Evolutionary conservation across 345 rosid species (phyloP).

Genomic region (Erucastrum elatum): DNA sequence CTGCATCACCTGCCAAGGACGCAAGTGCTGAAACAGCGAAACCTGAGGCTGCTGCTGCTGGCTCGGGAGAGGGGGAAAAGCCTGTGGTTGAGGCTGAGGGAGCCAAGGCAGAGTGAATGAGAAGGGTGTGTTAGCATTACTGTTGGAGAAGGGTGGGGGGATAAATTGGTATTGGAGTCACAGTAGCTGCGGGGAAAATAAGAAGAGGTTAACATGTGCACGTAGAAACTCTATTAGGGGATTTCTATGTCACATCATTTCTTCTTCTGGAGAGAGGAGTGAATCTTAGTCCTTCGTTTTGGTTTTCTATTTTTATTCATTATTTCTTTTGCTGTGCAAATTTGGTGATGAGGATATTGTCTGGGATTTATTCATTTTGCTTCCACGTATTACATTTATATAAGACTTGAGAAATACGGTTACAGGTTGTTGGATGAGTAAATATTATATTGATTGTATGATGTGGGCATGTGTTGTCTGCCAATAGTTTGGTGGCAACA

Average conservation of each 20-base stretch:
- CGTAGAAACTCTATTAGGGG: slow-evolving; percentile 23
- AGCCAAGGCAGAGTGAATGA: slow-evolving; percentile 32
- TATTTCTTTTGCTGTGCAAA: slow-evolving; percentile 27
- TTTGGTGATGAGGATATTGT: slow-evolving; percentile 29
- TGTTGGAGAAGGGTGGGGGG: slow-evolving; percentile 9
- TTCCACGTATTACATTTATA: slow-evolving; percentile 29
- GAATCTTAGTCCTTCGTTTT: slow-evolving; percentile 18
- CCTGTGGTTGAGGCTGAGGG: slow-evolving; percentile 43
- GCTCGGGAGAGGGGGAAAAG: slow-evolving; percentile 36
- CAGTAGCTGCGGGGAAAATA: slow-evolving; percentile 34
- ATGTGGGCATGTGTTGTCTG: slow-evolving; percentile 6
- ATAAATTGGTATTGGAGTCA: slow-evolving; percentile 29
- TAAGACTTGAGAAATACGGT: slow-evolving; percentile 10
- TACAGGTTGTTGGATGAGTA: slow-evolving; percentile 25
- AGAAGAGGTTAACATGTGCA: slow-evolving; percentile 30
- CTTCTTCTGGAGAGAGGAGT: slow-evolving; percentile 30
- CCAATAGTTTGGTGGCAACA: slow-evolving; percentile 10
- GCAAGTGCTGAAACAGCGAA: slow-evolving; percentile 41
- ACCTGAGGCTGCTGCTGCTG: slow-evolving; percentile 41
- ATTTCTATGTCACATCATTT: slow-evolving; percentile 12
- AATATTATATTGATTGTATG: background rate
- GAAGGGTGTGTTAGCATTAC: slow-evolving; percentile 25
- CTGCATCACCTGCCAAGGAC: slow-evolving; percentile 45
- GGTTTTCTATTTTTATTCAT: slow-evolving; percentile 7
- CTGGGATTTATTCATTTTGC: slow-evolving; percentile 34